Percentiles rank a stretch among this genome's conserved stretches.
Evolutionary conservation across 2,329 filamentous ascomycete species (phyloP).

Genomic region (Cladophialophora carrionii): DNA sequence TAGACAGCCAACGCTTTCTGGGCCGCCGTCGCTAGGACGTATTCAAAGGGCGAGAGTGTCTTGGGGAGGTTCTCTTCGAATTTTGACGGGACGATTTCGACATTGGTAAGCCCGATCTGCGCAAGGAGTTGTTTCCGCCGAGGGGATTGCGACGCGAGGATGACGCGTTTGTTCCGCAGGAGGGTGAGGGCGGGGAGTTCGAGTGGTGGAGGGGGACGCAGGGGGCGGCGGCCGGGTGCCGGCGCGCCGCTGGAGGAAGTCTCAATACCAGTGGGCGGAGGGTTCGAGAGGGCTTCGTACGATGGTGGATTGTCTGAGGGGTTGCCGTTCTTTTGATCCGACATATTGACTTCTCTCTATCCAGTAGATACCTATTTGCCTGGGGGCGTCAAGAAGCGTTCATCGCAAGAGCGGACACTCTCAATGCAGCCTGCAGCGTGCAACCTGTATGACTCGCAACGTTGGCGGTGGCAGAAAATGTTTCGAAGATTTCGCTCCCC

Average conservation of each 20-base stretch:
- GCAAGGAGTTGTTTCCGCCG: conserved; percentile 77
- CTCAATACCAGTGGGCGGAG: conserved; percentile 27
- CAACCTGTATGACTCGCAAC: neutral
- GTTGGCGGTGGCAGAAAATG: conserved; percentile 32
- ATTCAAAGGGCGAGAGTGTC: conserved; percentile 77
- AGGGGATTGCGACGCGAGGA: conserved; percentile 89
- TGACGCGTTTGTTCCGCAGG: conserved; percentile 76
- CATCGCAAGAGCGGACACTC: neutral
- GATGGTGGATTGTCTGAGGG: conserved; percentile 36
- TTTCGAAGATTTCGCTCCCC: conserved; percentile 15
- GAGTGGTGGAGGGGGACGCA: conserved; percentile 58
- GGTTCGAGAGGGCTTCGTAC: conserved; percentile 33
- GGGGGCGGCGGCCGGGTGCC: conserved; percentile 23
- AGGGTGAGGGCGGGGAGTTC: conserved; percentile 77
- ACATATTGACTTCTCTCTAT: conserved; percentile 18
- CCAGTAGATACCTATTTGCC: neutral
- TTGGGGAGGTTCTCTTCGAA: conserved; percentile 87
- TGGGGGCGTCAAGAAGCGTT: neutral
- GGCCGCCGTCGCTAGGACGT: conserved; percentile 83
- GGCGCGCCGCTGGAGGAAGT: conserved; percentile 13
- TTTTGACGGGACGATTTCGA: conserved; percentile 82
- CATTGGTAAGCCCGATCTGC: conserved; percentile 75
- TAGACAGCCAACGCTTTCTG: conserved; percentile 82
- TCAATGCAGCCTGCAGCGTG: neutral
- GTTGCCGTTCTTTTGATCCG: conserved; percentile 17